phyloP scores from a whole-genome alignment of 176 grass and related monocot species.

The sorghum (Sorghum bicolor) region Sorghum_bicolor_NCBIv3 NC_012872.2:67382501-67383000 shows the following conservation, averaged over 20 bases:
- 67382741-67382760: neutral
- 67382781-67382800: neutral
- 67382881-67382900: no score
- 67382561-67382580: neutral
- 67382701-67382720: neutral
- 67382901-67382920: neutral
- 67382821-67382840: neutral
- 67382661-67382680: neutral
- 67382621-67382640: neutral
- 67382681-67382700: neutral
- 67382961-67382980: neutral
- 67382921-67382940: neutral
- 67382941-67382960: neutral
- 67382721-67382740: neutral
- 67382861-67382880: neutral
- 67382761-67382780: neutral
- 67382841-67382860: neutral
- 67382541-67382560: neutral
- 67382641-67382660: neutral
- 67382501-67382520: neutral
- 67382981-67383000: neutral
- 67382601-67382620: neutral
- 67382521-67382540: neutral
- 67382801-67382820: neutral
- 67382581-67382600: neutral